phyloP scores from a whole-genome alignment of 2,329 filamentous ascomycete species.

The Claviceps spartinae region DNA sequence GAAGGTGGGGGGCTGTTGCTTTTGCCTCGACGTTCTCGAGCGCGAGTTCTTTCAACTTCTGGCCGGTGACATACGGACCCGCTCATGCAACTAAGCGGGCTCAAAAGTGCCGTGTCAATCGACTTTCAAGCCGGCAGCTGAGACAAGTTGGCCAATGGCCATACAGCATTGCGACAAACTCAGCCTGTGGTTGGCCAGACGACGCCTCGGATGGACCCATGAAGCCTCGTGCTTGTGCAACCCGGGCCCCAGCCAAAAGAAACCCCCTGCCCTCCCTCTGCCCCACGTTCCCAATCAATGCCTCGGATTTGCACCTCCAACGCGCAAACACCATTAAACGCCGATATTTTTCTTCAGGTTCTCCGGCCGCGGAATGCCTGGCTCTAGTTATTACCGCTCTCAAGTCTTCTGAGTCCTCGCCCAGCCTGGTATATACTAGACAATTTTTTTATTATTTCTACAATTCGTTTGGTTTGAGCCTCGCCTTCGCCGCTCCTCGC shows the following conservation, averaged over 20 bases:
- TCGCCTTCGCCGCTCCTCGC: neutral
- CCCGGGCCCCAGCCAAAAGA: neutral
- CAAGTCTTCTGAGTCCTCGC: neutral
- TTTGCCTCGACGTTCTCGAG: neutral
- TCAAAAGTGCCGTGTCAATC: neutral
- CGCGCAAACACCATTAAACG: neutral
- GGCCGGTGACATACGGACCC: conserved; percentile 1
- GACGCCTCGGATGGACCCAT: neutral
- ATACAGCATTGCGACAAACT: neutral
- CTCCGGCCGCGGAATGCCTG: neutral
- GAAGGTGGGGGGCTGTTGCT: neutral
- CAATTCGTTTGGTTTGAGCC: neutral
- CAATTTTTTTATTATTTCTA: neutral
- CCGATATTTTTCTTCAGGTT: neutral
- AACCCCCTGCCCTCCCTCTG: too few relatives aligned
- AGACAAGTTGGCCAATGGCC: neutral
- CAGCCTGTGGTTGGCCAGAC: too few relatives aligned
- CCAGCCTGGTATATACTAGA: neutral
- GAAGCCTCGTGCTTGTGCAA: neutral
- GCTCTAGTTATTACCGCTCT: neutral
- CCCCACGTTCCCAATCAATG: too few relatives aligned
- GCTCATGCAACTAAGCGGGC: conserved; percentile 5
- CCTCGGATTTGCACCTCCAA: neutral
- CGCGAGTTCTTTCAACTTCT: neutral
- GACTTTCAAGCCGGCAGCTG: neutral